Conservation (phyloP, 805 yeast species). For the Starmerella potacharoeniae region DNA sequence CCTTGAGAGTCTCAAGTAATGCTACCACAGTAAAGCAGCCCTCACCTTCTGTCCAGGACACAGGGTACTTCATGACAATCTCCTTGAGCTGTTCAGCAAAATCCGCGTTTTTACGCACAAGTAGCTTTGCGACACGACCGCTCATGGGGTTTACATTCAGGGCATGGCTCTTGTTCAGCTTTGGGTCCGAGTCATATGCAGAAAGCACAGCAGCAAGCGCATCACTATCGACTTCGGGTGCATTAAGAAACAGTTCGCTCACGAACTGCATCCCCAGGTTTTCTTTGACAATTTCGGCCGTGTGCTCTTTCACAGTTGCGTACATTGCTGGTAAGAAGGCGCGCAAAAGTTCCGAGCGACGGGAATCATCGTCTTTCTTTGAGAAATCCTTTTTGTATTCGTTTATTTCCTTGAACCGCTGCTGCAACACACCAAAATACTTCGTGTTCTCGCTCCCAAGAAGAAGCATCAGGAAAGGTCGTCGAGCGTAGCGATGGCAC, state of each 20-base stretch:
- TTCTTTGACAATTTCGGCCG: conserved; percentile 40
- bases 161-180: conserved; percentile 49
- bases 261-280: conserved; percentile 69
- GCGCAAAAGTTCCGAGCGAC: conserved; percentile 58
- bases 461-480: conserved; percentile 75
- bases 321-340: conserved; percentile 58
- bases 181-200: conserved; percentile 48
- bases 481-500: conserved; percentile 66
- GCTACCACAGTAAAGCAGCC: conserved; percentile 79
- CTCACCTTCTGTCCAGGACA: conserved; percentile 56
- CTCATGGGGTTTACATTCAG: conserved; percentile 28
- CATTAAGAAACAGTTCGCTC: conserved; percentile 58
- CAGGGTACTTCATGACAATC: conserved; percentile 44
- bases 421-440: conserved; percentile 54
- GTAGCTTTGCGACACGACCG: conserved; percentile 21
- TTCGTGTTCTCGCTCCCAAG: conserved; percentile 61
- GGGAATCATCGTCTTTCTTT: conserved; percentile 69
- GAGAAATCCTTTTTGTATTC: conserved; percentile 57
- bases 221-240: conserved; percentile 12
- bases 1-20: conserved; percentile 53
- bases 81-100: conserved; percentile 38
- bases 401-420: conserved; percentile 49
- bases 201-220: conserved; percentile 43
- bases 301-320: conserved; percentile 40
- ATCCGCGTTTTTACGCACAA: conserved; percentile 31